Conservation (phyloP, 2,329 filamentous ascomycete genomes). For the Amauroascus verrucosus region DNA sequence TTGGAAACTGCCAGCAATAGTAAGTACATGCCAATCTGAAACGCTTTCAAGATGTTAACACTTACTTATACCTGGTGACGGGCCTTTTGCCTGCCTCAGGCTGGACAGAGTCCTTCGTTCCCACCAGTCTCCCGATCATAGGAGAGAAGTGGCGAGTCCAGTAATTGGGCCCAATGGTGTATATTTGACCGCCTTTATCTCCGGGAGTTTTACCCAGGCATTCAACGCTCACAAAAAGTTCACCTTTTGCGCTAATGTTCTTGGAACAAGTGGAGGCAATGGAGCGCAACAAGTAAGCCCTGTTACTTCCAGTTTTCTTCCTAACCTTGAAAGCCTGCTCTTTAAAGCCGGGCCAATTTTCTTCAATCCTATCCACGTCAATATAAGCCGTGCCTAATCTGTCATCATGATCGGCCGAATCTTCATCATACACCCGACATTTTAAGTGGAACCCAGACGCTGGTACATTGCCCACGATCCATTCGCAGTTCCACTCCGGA, state of each 20-base stretch:
- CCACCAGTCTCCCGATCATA: slow-evolving; percentile 71
- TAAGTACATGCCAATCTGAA: not conserved
- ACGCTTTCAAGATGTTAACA: slow-evolving; percentile 11
- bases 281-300: slow-evolving; percentile 67
- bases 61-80: slow-evolving; percentile 66
- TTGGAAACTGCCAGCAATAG: slow-evolving; percentile 58
- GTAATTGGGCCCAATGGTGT: slow-evolving; percentile 64
- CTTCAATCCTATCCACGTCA: slow-evolving; percentile 48
- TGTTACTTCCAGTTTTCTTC: slow-evolving; percentile 76
- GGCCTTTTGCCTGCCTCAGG: slow-evolving; percentile 45
- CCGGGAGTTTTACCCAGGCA: slow-evolving; percentile 64
- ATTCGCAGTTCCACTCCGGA: slow-evolving; percentile 73
- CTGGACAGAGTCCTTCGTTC: slow-evolving; percentile 56
- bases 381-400: slow-evolving; percentile 77
- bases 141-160: slow-evolving; percentile 83
- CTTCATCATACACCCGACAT: slow-evolving; percentile 81
- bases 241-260: slow-evolving; percentile 57
- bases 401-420: slow-evolving; percentile 76
- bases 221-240: slow-evolving; percentile 62
- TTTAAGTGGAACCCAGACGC: slow-evolving; percentile 72
- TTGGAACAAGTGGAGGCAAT: slow-evolving; percentile 53
- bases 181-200: slow-evolving; percentile 56
- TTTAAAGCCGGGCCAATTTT: slow-evolving; percentile 58
- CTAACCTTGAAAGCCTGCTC: slow-evolving; percentile 60
- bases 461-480: slow-evolving; percentile 82